Evolutionary conservation across 2,329 filamentous ascomycete species (phyloP).

Genomic region (Polytolypa hystricis): DNA sequence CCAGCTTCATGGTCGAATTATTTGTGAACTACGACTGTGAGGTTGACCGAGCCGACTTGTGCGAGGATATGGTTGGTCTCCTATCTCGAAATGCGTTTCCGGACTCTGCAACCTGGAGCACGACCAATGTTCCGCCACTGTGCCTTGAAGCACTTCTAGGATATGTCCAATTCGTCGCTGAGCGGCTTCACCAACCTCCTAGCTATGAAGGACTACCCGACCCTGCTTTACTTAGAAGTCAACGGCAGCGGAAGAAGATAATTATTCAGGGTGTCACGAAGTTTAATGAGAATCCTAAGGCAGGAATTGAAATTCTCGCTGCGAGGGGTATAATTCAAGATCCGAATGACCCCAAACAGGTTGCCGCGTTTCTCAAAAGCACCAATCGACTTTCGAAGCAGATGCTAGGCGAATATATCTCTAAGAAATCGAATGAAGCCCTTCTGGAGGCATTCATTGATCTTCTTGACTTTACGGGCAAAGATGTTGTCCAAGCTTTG

Average conservation of each 20-base stretch:
- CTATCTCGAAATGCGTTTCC: conserved; percentile 90
- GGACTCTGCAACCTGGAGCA: conserved; percentile 97
- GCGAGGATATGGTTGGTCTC: conserved; percentile 88
- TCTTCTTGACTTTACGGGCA: conserved; percentile 76
- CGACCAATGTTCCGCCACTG: conserved; percentile 89
- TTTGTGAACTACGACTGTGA: conserved; percentile 99
- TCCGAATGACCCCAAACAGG: conserved; percentile 58
- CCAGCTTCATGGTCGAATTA: conserved; percentile 85
- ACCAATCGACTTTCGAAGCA: conserved; percentile 85
- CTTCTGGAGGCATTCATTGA: conserved; percentile 75
- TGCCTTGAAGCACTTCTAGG: conserved; percentile 85
- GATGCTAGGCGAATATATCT: conserved; percentile 81
- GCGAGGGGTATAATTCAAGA: conserved; percentile 77
- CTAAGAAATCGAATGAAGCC: conserved; percentile 79
- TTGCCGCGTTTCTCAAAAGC: conserved; percentile 78
- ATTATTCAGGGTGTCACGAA: conserved; percentile 81
- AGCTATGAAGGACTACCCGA: conserved; percentile 55
- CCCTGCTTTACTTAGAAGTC: conserved; percentile 52
- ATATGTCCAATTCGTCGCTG: conserved; percentile 84
- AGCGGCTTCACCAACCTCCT: conserved; percentile 65
- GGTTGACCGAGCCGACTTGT: conserved; percentile 78
- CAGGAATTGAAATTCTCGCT: conserved; percentile 73
- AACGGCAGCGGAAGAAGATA: conserved; percentile 69
- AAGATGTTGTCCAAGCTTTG: conserved; percentile 82
- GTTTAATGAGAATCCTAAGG: conserved; percentile 92